These are phyloP conservation scores for Puccinia polysora DNA, from an alignment of 1,284 basidiomycete genomes.

Conservation along the genomic window DNA sequence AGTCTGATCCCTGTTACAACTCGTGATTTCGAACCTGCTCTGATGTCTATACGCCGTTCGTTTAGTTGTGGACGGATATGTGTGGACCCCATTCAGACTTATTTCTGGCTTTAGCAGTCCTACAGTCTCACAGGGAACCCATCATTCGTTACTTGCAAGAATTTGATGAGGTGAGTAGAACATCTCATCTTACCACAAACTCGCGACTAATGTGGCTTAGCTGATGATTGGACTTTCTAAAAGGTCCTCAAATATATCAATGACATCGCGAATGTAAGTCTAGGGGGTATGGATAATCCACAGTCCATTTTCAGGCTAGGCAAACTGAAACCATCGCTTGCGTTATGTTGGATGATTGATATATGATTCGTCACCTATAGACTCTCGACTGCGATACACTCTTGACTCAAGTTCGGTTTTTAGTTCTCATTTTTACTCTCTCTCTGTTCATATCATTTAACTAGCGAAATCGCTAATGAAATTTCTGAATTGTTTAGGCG, in stretches of 20 bases:
- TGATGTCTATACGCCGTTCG: too few species aligned
- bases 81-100: constrained; percentile 83
- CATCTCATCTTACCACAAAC: neutral
- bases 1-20: neutral
- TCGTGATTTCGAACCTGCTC: too few species aligned
- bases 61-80: constrained; percentile 83
- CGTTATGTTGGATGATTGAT: too few species aligned
- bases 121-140: constrained; percentile 89
- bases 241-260: constrained; percentile 67
- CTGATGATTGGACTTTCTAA: neutral
- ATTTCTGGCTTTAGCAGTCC: constrained; percentile 85
- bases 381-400: constrained; percentile 42
- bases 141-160: constrained; percentile 87
- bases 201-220: neutral
- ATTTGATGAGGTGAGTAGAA: constrained; percentile 55
- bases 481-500: too few species aligned
- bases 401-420: constrained; percentile 30
- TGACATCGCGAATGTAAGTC: constrained; percentile 45
- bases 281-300: too few species aligned
- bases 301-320: too few species aligned
- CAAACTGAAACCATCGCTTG: too few species aligned
- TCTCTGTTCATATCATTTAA: too few species aligned
- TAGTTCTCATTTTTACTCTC: too few species aligned
- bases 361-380: too few species aligned
- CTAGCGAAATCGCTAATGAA: too few species aligned